Conservation (phyloP, 129 eudicot species). For the Centella asiatica region DNA sequence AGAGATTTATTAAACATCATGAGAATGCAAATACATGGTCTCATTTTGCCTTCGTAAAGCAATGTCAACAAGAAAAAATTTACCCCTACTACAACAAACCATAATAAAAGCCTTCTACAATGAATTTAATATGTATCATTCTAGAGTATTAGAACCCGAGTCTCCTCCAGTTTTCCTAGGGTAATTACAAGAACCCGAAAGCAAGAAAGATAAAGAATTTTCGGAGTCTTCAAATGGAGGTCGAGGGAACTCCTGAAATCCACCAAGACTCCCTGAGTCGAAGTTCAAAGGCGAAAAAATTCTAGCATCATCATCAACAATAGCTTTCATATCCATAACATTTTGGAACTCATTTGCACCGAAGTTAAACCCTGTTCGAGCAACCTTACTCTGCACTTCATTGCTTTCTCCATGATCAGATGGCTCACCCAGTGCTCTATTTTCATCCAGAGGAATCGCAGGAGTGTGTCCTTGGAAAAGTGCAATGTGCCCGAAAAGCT, state of each 20-base stretch:
- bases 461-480: slow-evolving; percentile 99
- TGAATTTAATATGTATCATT: slow-evolving; percentile 20
- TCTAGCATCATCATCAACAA: slow-evolving; percentile 28
- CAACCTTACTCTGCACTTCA: slow-evolving; percentile 38
- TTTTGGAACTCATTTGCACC: slow-evolving; percentile 20
- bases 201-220: slow-evolving; percentile 50
- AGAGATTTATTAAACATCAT: slow-evolving; percentile 18
- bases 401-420: slow-evolving; percentile 37
- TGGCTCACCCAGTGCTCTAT: slow-evolving; percentile 23
- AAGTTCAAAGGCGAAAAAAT: slow-evolving; percentile 70
- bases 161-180: slow-evolving; percentile 44
- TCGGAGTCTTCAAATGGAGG: slow-evolving; percentile 63
- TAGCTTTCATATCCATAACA: slow-evolving; percentile 34
- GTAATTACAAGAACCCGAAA: slow-evolving; percentile 41
- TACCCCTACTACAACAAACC: slow-evolving; percentile 5
- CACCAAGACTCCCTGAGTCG: slow-evolving; percentile 30
- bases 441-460: slow-evolving; percentile 69
- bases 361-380: slow-evolving; percentile 37
- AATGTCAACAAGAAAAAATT: slow-evolving; percentile 8
- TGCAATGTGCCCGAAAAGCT: slow-evolving; percentile 85
- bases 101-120: background rate
- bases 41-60: slow-evolving; percentile 10
- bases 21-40: slow-evolving; percentile 2
- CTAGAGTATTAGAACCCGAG: slow-evolving; percentile 37
- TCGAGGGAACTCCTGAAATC: slow-evolving; percentile 65